These are phyloP conservation scores for Lactarius tabidus DNA, from an alignment of 768 basidiomycete species.

Conservation along the genomic window DNA sequence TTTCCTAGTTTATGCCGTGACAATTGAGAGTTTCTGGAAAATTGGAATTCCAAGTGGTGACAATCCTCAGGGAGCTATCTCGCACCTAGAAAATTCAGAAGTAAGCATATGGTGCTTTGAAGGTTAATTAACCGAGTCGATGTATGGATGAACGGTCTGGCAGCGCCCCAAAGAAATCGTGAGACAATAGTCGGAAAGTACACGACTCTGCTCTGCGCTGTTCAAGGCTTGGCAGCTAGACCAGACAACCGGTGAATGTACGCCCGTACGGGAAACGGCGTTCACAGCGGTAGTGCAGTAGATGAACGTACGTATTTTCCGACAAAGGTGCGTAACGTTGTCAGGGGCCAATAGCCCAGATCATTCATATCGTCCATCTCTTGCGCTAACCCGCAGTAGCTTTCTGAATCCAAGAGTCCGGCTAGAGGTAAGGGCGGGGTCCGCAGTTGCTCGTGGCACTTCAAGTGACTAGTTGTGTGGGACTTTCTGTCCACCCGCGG, in stretches of 20 bases:
- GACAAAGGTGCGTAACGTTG: background rate
- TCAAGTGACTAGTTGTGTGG: background rate
- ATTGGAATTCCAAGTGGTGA: constrained; percentile 1
- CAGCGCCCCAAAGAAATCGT: background rate
- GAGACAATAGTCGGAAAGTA: background rate
- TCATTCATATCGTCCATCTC: background rate
- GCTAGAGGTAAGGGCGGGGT: background rate
- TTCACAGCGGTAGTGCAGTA: background rate
- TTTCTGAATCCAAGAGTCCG: background rate
- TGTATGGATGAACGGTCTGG: background rate
- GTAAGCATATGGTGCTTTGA: background rate
- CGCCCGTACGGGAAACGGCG: background rate
- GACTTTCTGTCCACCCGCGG: background rate
- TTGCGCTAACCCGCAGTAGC: background rate
- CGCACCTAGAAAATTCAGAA: background rate
- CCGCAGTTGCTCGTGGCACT: background rate
- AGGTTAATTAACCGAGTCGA: background rate
- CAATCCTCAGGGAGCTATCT: background rate
- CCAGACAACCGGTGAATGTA: background rate
- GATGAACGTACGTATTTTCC: background rate
- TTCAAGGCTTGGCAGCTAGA: background rate
- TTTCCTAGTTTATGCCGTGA: background rate
- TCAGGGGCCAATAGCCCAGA: background rate
- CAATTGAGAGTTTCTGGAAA: background rate
- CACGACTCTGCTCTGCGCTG: background rate